phyloP scores from a whole-genome alignment of 345 rosid genomes.

The Eucalyptus urophylla region DNA sequence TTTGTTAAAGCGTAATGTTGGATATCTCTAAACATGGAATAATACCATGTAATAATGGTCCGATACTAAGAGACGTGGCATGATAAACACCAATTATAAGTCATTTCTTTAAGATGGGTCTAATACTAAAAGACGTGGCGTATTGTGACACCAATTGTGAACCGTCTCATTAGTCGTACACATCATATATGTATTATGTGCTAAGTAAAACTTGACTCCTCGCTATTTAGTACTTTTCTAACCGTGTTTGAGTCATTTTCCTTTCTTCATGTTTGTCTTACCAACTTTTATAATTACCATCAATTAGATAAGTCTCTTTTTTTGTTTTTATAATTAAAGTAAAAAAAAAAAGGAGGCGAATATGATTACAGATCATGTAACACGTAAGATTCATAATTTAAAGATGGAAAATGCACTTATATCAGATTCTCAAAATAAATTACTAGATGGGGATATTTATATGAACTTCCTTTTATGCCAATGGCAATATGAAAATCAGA shows the following conservation, averaged over 20 bases:
- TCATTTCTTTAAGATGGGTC: neutral
- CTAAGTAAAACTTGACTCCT: neutral
- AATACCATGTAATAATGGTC: neutral
- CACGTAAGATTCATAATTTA: neutral
- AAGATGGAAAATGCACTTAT: too few species aligned
- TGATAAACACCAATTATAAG: too few species aligned
- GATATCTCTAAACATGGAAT: neutral
- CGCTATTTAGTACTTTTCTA: neutral
- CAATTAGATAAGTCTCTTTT: neutral
- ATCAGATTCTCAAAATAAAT: neutral
- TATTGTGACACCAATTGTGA: neutral
- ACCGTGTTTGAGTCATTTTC: neutral
- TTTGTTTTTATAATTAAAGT: too few species aligned
- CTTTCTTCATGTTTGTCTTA: neutral
- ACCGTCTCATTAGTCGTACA: neutral
- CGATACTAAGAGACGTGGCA: neutral
- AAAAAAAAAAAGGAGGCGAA: too few species aligned
- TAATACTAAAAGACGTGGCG: neutral
- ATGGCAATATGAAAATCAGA: neutral
- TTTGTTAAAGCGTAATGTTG: neutral
- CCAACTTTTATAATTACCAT: neutral
- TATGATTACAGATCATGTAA: neutral
- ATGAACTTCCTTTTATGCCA: neutral
- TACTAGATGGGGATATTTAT: neutral
- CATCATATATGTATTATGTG: neutral